Conservation (phyloP, 2,329 filamentous ascomycete species). For the Xylariaceae sp. region DNA sequence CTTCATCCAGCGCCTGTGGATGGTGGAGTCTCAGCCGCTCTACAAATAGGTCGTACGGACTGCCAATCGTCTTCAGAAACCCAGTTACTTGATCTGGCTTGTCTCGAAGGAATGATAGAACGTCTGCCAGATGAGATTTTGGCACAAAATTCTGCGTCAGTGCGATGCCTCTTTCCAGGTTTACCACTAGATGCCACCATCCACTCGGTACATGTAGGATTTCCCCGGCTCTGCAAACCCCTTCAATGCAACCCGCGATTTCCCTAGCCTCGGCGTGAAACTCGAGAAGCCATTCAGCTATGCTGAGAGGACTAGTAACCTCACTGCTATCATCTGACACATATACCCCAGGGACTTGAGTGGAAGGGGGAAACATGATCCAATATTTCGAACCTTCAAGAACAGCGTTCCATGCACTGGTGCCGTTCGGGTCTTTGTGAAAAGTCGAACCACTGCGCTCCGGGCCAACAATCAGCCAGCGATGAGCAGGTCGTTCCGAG, state of each 20-base stretch:
- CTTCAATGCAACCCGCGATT: constrained; percentile 75
- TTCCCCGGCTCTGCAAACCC: constrained; percentile 78
- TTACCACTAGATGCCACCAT: constrained; percentile 97
- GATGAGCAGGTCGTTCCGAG: constrained; percentile 73
- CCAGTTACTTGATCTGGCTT: constrained; percentile 84
- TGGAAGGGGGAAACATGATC: constrained; percentile 91
- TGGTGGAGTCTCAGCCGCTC: constrained; percentile 59
- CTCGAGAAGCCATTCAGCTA: constrained; percentile 90
- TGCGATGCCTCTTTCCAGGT: constrained; percentile 78
- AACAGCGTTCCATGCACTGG: constrained; percentile 90
- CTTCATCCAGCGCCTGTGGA: constrained; percentile 64
- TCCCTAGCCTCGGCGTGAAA: constrained; percentile 81
- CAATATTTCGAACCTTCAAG: constrained; percentile 90
- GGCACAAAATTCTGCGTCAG: constrained; percentile 96
- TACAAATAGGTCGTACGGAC: constrained; percentile 73
- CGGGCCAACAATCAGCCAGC: constrained; percentile 91
- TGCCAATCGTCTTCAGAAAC: constrained; percentile 66
- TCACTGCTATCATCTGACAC: constrained; percentile 87
- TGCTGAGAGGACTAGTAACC: constrained; percentile 88
- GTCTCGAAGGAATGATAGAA: constrained; percentile 75
- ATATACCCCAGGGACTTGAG: constrained; percentile 80
- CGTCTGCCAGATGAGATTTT: constrained; percentile 65
- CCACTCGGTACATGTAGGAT: constrained; percentile 89
- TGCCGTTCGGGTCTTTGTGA: constrained; percentile 75
- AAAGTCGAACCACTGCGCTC: constrained; percentile 87